Percentiles rank a stretch among this genome's conserved stretches.
These are phyloP conservation scores for Vitis hybrid DNA, from an alignment of 177 flowering plant genomes.

Conservation along the genomic window DNA sequence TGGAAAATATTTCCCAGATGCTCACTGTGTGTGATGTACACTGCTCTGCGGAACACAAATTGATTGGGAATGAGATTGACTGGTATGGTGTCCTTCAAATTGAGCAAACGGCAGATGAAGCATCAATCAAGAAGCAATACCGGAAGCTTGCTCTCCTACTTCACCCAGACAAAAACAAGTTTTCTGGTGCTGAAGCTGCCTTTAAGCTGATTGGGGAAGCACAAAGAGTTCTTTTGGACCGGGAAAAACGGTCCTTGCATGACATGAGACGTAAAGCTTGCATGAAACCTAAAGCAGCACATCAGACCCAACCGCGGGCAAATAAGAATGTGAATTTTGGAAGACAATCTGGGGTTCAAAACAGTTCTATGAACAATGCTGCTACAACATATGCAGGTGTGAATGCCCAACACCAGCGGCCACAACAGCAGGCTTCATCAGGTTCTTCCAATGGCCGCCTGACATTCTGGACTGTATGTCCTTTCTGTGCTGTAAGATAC, in stretches of 20 bases:
- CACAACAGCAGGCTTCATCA: conserved; percentile 24
- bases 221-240: conserved; percentile 45
- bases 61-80: conserved; percentile 53
- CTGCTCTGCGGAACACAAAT: conserved; percentile 51
- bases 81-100: conserved; percentile 84
- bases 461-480: conserved; percentile 76
- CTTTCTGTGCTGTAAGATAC: conserved; percentile 49
- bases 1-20: conserved; percentile 67
- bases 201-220: conserved; percentile 68
- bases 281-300: conserved; percentile 11
- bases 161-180: conserved; percentile 90
- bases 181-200: conserved; percentile 72
- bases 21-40: conserved; percentile 79
- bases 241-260: conserved; percentile 29
- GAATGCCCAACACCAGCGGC: conserved; percentile 26
- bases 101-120: conserved; percentile 58
- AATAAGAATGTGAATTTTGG: conserved; percentile 11
- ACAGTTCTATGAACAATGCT: conserved; percentile 11
- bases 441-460: conserved; percentile 16
- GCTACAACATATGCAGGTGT: conserved; percentile 16
- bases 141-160: conserved; percentile 72
- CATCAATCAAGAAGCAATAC: conserved; percentile 68
- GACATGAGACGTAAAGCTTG: conserved; percentile 35
- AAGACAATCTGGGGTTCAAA: conserved; percentile 22
- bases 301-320: conserved; percentile 21